A percentile compares a stretch with the other conserved stretches of the same genome.
These are phyloP conservation scores for Podospora didyma DNA, from an alignment of 495 filamentous ascomycete species.

Conservation along the genomic window DNA sequence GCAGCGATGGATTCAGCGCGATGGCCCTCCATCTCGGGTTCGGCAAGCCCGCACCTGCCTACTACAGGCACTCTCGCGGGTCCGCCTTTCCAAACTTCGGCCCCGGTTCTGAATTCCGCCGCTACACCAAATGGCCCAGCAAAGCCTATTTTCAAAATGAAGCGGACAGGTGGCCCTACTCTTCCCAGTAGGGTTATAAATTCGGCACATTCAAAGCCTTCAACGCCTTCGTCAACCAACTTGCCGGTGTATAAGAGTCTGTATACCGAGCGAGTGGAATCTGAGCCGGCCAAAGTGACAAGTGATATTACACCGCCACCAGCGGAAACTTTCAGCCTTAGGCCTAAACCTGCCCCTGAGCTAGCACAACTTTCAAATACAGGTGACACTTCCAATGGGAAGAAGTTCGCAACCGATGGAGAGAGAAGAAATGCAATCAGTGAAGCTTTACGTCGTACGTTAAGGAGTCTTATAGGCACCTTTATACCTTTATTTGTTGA, in stretches of 20 bases:
- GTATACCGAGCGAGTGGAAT: conserved; percentile 3
- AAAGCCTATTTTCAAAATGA: conserved; percentile 13
- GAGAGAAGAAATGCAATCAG: conserved; percentile 17
- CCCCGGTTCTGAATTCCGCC: too few relatives aligned
- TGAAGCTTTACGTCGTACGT: conserved; percentile 15
- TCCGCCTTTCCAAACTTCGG: too few relatives aligned
- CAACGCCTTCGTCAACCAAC: too few relatives aligned
- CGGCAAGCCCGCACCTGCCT: too few relatives aligned
- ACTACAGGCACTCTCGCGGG: too few relatives aligned
- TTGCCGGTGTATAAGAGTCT: too few relatives aligned
- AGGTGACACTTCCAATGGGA: neutral
- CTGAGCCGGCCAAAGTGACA: conserved; percentile 13
- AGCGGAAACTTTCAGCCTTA: neutral
- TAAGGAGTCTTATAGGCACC: neutral
- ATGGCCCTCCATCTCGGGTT: too few relatives aligned
- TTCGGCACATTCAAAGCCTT: too few relatives aligned
- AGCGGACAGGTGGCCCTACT: conserved; percentile 1
- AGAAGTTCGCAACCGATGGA: conserved; percentile 3
- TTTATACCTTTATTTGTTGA: neutral
- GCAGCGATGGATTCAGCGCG: too few relatives aligned
- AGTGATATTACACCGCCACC: conserved; percentile 16
- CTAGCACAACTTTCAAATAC: too few relatives aligned
- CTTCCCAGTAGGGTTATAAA: neutral
- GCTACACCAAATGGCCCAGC: neutral
- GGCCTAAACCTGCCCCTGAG: too few relatives aligned